Conservation (phyloP, 208 protist genomes). For the Leishmania martiniquensis region DNA sequence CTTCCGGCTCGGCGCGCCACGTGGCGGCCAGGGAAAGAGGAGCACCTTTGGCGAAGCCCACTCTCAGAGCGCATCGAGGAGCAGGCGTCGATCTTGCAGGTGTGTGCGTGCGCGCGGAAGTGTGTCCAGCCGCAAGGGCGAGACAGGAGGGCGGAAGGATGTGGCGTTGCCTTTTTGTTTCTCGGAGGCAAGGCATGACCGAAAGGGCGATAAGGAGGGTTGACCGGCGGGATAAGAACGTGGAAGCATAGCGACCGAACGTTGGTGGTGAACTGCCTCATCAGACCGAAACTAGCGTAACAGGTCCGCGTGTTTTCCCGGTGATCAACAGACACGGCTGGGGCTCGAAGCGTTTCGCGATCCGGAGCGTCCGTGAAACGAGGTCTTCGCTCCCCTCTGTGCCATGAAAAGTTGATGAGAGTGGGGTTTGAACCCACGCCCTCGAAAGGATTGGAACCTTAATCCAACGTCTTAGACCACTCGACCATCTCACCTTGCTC, state of each 20-base stretch:
- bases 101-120: not conserved
- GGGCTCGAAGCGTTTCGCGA: no score
- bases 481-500: conserved; percentile 49
- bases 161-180: not conserved
- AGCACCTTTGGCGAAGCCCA: not conserved
- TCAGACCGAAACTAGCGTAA: no score
- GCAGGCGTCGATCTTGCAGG: not conserved
- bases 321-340: no score
- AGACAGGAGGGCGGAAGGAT: not conserved
- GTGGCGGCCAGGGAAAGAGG: not conserved
- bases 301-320: not conserved
- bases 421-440: conserved; percentile 60
- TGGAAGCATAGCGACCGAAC: not conserved
- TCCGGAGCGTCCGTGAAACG: no score
- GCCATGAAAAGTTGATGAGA: conserved; percentile 38
- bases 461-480: conserved; percentile 62
- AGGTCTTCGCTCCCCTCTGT: no score
- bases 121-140: no score
- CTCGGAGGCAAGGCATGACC: not conserved
- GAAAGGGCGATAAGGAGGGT: not conserved
- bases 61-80: not conserved
- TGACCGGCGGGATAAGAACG: not conserved
- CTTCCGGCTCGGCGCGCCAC: not conserved
- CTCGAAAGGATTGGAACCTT: conserved; percentile 63
- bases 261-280: not conserved